A percentile compares a stretch with the other conserved stretches of the same genome.
Conservation (phyloP, 2,329 filamentous ascomycete genomes). For the Fusarium sp. region DNA sequence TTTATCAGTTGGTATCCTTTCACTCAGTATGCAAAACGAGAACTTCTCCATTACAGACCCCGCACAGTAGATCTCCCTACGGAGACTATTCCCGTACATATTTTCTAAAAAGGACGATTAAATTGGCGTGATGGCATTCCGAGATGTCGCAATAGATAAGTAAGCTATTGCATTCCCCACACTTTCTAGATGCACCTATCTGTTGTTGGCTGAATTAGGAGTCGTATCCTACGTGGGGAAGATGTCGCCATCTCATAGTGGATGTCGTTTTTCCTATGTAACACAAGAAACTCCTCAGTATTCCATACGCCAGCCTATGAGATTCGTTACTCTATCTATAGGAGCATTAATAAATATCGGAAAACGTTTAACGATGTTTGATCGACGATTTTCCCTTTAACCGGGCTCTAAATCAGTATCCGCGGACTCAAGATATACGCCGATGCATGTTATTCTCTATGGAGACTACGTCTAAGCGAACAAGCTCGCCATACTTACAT, state of each 20-base stretch:
- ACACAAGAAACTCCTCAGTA: too few relatives aligned
- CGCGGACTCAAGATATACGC: not conserved
- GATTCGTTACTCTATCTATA: too few relatives aligned
- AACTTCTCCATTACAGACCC: too few relatives aligned
- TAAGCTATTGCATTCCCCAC: not conserved
- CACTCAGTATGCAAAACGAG: too few relatives aligned
- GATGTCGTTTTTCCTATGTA: not conserved
- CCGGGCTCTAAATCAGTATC: not conserved
- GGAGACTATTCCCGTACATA: too few relatives aligned
- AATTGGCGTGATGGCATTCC: not conserved
- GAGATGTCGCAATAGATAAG: not conserved
- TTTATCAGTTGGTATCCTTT: too few relatives aligned
- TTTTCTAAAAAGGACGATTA: not conserved
- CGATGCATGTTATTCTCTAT: fast-evolving
- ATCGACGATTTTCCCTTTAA: not conserved
- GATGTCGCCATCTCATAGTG: constrained; percentile 1
- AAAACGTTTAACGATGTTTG: not conserved
- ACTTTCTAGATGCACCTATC: fast-evolving
- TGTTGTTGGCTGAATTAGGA: not conserved
- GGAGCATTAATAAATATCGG: too few relatives aligned
- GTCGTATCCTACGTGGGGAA: not conserved
- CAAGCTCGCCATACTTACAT: not conserved
- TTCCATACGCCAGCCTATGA: too few relatives aligned
- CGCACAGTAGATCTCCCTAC: too few relatives aligned
- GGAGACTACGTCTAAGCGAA: not conserved